A percentile compares a stretch with the other conserved stretches of the same genome.
Conservation (phyloP, 1,139 yeast species). For the Eremothecium sinecaudum region DNA sequence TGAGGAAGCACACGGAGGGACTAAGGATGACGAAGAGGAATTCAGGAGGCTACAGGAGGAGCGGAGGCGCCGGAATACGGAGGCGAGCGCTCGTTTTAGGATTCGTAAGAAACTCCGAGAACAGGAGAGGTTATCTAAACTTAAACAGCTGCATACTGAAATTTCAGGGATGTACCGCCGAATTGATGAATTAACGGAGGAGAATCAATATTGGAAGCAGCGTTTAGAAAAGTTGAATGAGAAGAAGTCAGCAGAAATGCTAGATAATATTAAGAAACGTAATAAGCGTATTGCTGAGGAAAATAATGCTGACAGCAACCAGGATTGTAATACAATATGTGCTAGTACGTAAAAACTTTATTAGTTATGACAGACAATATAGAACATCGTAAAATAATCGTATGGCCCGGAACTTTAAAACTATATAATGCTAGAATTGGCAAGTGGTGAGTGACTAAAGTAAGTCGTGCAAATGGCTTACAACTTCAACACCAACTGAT, state of each 20-base stretch:
- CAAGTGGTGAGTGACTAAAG: too few species aligned
- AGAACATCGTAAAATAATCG: too few species aligned
- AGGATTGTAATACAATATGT: too few species aligned
- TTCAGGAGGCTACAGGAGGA: conserved; percentile 10
- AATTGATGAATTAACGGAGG: conserved; percentile 20
- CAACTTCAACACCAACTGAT: too few species aligned
- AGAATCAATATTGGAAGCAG: conserved; percentile 25
- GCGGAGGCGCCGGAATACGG: conserved; percentile 24
- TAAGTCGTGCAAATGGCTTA: too few species aligned
- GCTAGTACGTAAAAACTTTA: too few species aligned
- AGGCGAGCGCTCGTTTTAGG: conserved; percentile 28
- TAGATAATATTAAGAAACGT: conserved; percentile 20
- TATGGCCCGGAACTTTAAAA: too few species aligned
- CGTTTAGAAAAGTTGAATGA: conserved; percentile 24
- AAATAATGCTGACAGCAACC: neutral
- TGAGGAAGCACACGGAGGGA: neutral
- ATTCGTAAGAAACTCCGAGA: conserved; percentile 24
- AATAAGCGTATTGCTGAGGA: conserved; percentile 1
- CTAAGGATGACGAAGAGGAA: conserved; percentile 6
- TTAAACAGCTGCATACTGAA: conserved; percentile 17
- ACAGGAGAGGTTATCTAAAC: conserved; percentile 18
- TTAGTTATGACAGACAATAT: too few species aligned
- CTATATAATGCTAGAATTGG: too few species aligned
- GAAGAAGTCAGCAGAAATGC: conserved; percentile 20
- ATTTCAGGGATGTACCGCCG: conserved; percentile 19